Conservation (phyloP, 2,329 filamentous ascomycete genomes). For the Scorias spongiosa region DNA sequence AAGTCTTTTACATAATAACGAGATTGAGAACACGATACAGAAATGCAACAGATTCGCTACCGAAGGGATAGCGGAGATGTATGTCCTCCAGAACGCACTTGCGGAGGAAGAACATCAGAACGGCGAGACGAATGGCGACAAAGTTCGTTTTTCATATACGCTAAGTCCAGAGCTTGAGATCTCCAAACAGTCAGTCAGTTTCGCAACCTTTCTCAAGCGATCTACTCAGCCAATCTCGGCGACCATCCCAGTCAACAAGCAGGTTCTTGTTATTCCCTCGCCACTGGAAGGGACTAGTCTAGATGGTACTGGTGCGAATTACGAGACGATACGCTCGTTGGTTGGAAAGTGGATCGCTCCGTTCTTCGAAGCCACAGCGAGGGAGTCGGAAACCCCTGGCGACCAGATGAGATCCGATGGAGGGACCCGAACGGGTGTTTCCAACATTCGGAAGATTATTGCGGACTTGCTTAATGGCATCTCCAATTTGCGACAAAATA, state of each 20-base stretch:
- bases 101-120: slow-evolving; percentile 36
- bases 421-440: slow-evolving; percentile 85
- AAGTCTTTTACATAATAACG: slow-evolving; percentile 63
- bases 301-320: slow-evolving; percentile 51
- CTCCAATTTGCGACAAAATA: slow-evolving; percentile 87
- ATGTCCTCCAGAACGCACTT: slow-evolving; percentile 69
- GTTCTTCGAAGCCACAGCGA: slow-evolving; percentile 94
- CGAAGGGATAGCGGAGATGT: slow-evolving; percentile 75
- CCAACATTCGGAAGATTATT: slow-evolving; percentile 93
- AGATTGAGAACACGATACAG: slow-evolving; percentile 65
- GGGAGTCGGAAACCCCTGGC: slow-evolving; percentile 54
- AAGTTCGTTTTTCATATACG: slow-evolving; percentile 52
- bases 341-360: slow-evolving; percentile 84
- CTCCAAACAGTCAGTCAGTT: slow-evolving; percentile 65
- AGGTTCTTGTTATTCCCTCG: slow-evolving; percentile 86
- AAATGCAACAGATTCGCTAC: slow-evolving; percentile 79
- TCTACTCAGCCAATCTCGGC: slow-evolving; percentile 68
- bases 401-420: slow-evolving; percentile 61
- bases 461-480: slow-evolving; percentile 86
- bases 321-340: slow-evolving; percentile 81
- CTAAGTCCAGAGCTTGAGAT: slow-evolving; percentile 71
- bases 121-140: slow-evolving; percentile 23
- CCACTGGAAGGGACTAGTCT: slow-evolving; percentile 54
- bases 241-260: slow-evolving; percentile 63
- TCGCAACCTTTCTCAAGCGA: slow-evolving; percentile 79